These are phyloP conservation scores for Flagelloscypha sp. DNA, from an alignment of 768 basidiomycete genomes.

Conservation along the genomic window DNA sequence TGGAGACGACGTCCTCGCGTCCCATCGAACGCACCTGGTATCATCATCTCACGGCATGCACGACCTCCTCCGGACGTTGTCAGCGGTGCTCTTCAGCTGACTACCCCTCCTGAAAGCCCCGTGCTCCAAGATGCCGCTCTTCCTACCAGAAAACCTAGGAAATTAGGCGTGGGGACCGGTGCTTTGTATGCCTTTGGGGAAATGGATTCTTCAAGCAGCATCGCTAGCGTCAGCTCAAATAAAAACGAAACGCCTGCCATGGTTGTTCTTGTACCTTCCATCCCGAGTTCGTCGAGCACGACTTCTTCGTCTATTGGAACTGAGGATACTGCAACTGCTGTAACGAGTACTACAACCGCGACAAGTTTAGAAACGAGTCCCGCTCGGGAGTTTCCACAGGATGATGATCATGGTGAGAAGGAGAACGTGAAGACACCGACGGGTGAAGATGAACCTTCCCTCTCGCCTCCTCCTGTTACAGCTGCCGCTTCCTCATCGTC, in stretches of 20 bases:
- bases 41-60: slow-evolving; percentile 62
- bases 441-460: slow-evolving; percentile 8
- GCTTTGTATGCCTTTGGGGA: slow-evolving; percentile 6
- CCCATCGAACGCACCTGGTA: slow-evolving; percentile 55
- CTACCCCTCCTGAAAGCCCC: slow-evolving; percentile 51
- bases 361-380: slow-evolving; percentile 7
- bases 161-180: too few species aligned
- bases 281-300: slow-evolving; percentile 1
- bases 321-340: slow-evolving; percentile 9
- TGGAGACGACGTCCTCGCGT: slow-evolving; percentile 68
- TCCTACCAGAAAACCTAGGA: slow-evolving; percentile 16
- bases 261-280: neutral
- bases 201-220: slow-evolving; percentile 2
- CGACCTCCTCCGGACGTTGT: slow-evolving; percentile 54
- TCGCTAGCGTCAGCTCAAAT: neutral
- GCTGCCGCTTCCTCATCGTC: slow-evolving; percentile 28
- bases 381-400: too few species aligned
- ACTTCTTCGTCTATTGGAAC: slow-evolving; percentile 1
- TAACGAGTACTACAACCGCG: slow-evolving; percentile 8
- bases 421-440: slow-evolving; percentile 4
- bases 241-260: neutral
- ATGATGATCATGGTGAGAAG: slow-evolving; percentile 5
- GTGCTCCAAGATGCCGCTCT: slow-evolving; percentile 24
- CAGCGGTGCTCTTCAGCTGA: slow-evolving; percentile 41
- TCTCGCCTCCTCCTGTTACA: slow-evolving; percentile 20